Evolutionary conservation across 2,329 filamentous ascomycete genomes (phyloP).

Genomic region (Colletotrichum lentis): DNA sequence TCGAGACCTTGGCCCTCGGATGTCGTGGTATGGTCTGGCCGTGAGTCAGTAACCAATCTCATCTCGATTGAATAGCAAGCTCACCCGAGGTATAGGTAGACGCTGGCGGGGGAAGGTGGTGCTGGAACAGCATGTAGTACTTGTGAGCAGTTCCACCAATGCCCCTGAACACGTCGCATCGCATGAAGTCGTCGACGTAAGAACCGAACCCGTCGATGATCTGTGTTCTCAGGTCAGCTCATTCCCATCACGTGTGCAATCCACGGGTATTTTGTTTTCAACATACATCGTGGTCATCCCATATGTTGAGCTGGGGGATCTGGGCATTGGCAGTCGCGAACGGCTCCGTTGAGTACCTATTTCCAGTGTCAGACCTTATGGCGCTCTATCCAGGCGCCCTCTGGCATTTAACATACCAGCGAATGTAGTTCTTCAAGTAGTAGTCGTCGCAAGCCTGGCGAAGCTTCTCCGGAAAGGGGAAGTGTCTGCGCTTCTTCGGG

Average conservation of each 20-base stretch:
- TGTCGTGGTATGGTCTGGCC: constrained; percentile 38
- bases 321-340: constrained; percentile 89
- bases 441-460: constrained; percentile 87
- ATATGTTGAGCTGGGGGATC: constrained; percentile 96
- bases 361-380: constrained; percentile 63
- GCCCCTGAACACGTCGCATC: constrained; percentile 87
- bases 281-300: constrained; percentile 88
- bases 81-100: constrained; percentile 84
- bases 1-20: constrained; percentile 62
- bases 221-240: constrained; percentile 54
- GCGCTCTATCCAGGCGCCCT: not conserved
- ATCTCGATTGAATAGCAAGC: constrained; percentile 36
- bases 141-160: constrained; percentile 94
- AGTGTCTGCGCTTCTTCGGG: constrained; percentile 80
- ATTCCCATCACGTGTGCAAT: no score
- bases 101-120: constrained; percentile 84
- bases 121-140: constrained; percentile 98
- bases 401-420: constrained; percentile 59
- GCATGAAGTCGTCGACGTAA: constrained; percentile 94
- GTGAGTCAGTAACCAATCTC: constrained; percentile 38
- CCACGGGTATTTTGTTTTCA: constrained; percentile 44
- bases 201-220: constrained; percentile 94
- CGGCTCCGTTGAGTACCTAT: constrained; percentile 75
- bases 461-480: constrained; percentile 79
- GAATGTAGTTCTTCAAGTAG: constrained; percentile 89